These are phyloP conservation scores for Colletotrichum scovillei DNA, from an alignment of 2,329 filamentous ascomycete genomes.

Conservation along the genomic window DNA sequence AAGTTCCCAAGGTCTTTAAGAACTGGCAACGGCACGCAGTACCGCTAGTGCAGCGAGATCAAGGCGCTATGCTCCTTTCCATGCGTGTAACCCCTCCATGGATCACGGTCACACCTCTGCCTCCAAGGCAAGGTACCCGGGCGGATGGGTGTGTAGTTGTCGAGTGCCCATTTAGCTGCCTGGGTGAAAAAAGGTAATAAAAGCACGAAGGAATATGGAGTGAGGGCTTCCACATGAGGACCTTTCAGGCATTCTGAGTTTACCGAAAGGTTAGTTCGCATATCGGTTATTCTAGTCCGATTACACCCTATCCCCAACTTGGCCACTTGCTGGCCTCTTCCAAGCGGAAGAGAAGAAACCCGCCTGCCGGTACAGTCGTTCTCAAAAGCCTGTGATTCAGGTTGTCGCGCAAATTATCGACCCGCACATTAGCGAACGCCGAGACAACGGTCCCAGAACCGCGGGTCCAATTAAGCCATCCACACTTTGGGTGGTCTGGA, in stretches of 20 bases:
- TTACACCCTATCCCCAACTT: neutral
- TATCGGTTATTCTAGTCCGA: neutral
- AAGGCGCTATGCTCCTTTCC: neutral
- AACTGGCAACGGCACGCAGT: neutral
- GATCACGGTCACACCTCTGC: neutral
- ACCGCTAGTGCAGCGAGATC: neutral
- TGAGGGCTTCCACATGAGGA: neutral
- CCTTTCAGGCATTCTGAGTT: neutral
- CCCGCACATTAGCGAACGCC: neutral
- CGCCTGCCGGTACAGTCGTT: neutral
- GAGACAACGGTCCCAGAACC: slow-evolving; percentile 1
- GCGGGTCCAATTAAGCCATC: slow-evolving; percentile 23
- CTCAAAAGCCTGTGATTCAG: neutral
- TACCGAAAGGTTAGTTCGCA: no score
- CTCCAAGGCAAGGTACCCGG: slow-evolving; percentile 9
- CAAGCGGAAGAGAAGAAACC: neutral
- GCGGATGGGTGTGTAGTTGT: neutral
- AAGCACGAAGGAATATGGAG: neutral
- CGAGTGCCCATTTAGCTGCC: neutral
- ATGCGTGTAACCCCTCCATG: neutral
- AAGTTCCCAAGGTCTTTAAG: neutral
- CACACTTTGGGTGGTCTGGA: slow-evolving; percentile 14
- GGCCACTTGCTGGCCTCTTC: neutral
- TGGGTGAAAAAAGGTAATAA: neutral
- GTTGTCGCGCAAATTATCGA: neutral